These are phyloP conservation scores for Senecio squalidus DNA, from an alignment of 140 eudicot species.

Conservation along the genomic window DNA sequence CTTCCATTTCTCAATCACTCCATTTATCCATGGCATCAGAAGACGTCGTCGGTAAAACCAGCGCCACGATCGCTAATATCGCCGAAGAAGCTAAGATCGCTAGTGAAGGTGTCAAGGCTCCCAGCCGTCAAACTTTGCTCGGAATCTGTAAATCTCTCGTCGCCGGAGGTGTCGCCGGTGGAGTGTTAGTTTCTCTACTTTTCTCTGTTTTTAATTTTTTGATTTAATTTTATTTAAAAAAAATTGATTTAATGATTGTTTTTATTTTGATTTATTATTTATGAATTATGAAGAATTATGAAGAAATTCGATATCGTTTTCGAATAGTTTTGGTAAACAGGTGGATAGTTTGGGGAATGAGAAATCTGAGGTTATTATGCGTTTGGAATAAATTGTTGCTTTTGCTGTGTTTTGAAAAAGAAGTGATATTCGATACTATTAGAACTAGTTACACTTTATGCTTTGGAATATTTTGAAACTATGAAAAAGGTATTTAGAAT, in stretches of 20 bases:
- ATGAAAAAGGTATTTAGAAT: conserved; percentile 23
- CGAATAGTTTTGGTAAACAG: background rate
- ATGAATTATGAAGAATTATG: too few species aligned
- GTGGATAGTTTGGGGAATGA: background rate
- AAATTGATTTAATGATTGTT: too few species aligned
- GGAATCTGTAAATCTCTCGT: conserved; percentile 61
- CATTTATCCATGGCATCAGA: conserved; percentile 99
- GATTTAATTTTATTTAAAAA: background rate
- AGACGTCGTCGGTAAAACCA: conserved; percentile 58
- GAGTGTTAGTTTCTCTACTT: conserved; percentile 45
- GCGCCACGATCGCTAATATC: conserved; percentile 66
- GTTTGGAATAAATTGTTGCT: conserved; percentile 25
- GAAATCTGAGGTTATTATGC: conserved; percentile 25
- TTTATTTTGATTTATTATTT: background rate
- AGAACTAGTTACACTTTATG: conserved; percentile 28
- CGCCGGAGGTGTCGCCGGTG: conserved; percentile 84
- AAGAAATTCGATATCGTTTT: too few species aligned
- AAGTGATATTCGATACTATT: conserved; percentile 24
- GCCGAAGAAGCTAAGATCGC: conserved; percentile 95
- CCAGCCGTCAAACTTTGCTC: conserved; percentile 45
- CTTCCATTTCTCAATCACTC: too few species aligned
- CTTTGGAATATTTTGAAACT: conserved; percentile 25
- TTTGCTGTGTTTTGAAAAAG: conserved; percentile 14
- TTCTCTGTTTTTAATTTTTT: background rate
- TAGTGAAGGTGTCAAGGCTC: conserved; percentile 71